Base-by-base conservation (phyloP, 495 filamentous ascomycete species). In the Daldinia concentrica region DNA sequence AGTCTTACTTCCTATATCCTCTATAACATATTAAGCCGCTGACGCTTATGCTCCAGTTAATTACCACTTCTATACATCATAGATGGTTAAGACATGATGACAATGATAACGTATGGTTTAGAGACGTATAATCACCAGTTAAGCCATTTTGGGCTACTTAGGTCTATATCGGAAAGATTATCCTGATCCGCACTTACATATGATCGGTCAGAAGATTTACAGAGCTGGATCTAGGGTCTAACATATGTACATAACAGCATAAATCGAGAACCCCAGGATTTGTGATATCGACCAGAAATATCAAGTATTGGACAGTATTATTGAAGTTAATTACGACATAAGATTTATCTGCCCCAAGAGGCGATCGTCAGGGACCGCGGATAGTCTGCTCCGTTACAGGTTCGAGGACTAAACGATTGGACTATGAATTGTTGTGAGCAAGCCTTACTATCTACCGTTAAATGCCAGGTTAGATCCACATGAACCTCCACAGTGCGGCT, bases 21-120 rank as follows among this genome's bases (percentile, higher is more conserved):
- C 15, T 30, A 29, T 19, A 9, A 7, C 45, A 63, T 58, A 19
- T 9, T 2, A 11, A 62, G 32, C n/a, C 34, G 22, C 22, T 65
- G 26, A 64, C 26, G 19, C 64, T 8, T 29, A 32, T 43, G 26
- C n/a, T 22, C 24, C 6, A 43, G 56, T 45, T 56, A 8, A 55
- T 36, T 12, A 29, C 30, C 26, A 32, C 60, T 65, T 48, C 48
- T 29, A 41, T 36, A 17, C 22, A 52, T 19, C 22, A 58, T 57
- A 32, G 41, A 65, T 54, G 26, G 12, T 37, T 26, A 17, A 69
- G 57, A 69, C 70, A 69, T 73, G 70, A 73, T 65, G 70, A 65
- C 56, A 62, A 62, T 58, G 57, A 68, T 60, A 55, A 52, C 50
- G 32, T 37, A 19, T 48, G 43, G 29, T 39, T 29, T 27, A 39